Evolutionary conservation across 345 rosid genomes (phyloP).

Genomic region (Nasturtium officinale): DNA sequence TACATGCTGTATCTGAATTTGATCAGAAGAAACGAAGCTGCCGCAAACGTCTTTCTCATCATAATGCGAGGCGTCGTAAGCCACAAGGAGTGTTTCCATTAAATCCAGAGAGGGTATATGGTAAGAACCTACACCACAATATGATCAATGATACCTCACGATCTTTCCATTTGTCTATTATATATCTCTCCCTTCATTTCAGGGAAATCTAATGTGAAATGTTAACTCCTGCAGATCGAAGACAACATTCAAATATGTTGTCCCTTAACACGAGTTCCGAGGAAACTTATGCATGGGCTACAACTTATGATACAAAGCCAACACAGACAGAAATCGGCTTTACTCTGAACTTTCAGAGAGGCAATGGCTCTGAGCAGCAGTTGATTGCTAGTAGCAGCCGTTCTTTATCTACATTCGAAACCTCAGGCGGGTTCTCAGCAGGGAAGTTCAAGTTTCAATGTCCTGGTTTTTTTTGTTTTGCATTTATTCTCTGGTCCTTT

Average conservation of each 20-base stretch:
- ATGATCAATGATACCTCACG: conserved; percentile 38
- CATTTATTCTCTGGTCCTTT: neutral
- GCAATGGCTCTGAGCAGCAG: conserved; percentile 48
- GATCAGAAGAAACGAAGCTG: conserved; percentile 96
- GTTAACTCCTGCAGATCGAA: conserved; percentile 55
- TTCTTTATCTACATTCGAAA: conserved; percentile 38
- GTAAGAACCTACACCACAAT: conserved; percentile 22
- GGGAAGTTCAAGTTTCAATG: conserved; percentile 33
- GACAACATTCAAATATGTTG: conserved; percentile 56
- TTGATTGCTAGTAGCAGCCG: conserved; percentile 45
- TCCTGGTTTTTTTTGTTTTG: conserved; percentile 26
- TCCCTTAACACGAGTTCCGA: conserved; percentile 51
- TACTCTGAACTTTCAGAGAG: conserved; percentile 48
- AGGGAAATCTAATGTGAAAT: neutral
- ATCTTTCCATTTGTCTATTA: conserved; percentile 3
- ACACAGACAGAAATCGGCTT: conserved; percentile 51
- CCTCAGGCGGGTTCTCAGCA: conserved; percentile 47
- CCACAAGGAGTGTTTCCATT: conserved; percentile 63
- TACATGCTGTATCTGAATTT: conserved; percentile 81
- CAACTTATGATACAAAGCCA: conserved; percentile 51
- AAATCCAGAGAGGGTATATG: conserved; percentile 50
- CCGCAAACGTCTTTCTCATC: conserved; percentile 89
- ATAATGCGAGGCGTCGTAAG: conserved; percentile 96
- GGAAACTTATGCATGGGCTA: conserved; percentile 48
- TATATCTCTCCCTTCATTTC: neutral